Conservation (phyloP, 768 basidiomycete genomes). For the Boletus sp. region DNA sequence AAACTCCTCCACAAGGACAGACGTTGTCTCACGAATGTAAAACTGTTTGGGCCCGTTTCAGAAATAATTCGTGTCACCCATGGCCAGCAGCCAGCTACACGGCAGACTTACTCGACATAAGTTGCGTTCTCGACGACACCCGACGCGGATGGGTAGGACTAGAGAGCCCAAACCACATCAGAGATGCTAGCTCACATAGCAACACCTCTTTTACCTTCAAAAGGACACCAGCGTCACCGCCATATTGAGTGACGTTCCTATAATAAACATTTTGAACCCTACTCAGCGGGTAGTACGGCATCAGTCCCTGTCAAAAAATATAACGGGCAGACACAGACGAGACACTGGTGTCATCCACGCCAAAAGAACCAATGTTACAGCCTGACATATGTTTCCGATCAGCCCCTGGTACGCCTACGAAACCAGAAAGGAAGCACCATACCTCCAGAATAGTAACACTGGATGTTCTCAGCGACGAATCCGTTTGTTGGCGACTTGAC, state of each 20-base stretch:
- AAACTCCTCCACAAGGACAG: no score
- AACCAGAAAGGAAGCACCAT: background rate
- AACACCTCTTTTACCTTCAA: constrained; percentile 8
- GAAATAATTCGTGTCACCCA: background rate
- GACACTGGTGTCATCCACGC: background rate
- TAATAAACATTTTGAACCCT: constrained; percentile 12
- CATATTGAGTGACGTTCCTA: constrained; percentile 1
- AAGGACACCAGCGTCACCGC: background rate
- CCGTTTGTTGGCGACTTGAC: constrained; percentile 31
- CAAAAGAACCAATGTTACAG: constrained; percentile 16
- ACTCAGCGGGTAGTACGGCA: background rate
- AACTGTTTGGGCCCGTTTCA: constrained; percentile 1
- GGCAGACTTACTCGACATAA: constrained; percentile 6
- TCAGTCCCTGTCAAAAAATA: background rate
- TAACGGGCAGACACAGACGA: background rate
- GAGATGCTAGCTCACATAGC: background rate
- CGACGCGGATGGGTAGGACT: constrained; percentile 11
- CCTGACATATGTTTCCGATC: constrained; percentile 2
- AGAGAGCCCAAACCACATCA: background rate
- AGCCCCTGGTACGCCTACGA: background rate
- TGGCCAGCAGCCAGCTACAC: background rate
- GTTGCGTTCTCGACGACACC: constrained; percentile 11
- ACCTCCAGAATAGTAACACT: constrained; percentile 10
- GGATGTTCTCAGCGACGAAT: constrained; percentile 11
- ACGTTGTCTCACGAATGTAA: constrained; percentile 7